Evolutionary conservation across 352 stramenopile genomes (phyloP).

Genomic region (Detonula confervacea): DNA sequence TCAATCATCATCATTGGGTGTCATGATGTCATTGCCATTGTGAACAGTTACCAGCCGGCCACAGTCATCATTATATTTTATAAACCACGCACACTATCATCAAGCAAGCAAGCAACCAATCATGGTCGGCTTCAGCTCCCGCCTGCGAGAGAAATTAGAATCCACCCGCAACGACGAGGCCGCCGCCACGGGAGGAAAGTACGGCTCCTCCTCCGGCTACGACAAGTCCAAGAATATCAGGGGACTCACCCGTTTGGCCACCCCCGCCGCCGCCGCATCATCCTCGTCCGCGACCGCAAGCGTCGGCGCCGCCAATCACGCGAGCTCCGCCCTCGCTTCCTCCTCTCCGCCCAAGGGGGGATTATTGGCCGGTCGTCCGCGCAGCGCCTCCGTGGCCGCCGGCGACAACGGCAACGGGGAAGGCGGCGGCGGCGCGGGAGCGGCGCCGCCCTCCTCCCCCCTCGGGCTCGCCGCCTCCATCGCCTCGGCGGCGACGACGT

Average conservation of each 20-base stretch:
- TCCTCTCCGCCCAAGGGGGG: not conserved
- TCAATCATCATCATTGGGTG: no score
- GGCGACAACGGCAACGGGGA: not conserved
- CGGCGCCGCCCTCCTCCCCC: not conserved
- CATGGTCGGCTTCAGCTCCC: conserved; percentile 35
- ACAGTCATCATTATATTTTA: no score
- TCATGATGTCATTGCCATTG: no score
- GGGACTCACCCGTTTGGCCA: not conserved
- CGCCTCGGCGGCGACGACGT: no score
- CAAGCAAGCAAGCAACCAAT: not conserved
- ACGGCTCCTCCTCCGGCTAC: not conserved
- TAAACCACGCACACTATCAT: no score
- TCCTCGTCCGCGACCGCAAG: no score
- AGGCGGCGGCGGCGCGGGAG: not conserved
- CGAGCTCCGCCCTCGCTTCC: not conserved
- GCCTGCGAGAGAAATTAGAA: conserved; percentile 38
- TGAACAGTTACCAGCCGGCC: no score
- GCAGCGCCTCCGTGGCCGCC: not conserved
- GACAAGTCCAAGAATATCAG: conserved; percentile 18
- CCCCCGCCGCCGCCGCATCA: not conserved
- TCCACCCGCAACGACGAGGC: conserved; percentile 29
- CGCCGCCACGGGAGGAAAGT: not conserved
- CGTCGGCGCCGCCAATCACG: not conserved
- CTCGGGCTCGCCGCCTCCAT: not conserved
- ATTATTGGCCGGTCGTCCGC: not conserved